Conservation (phyloP, 768 basidiomycete genomes). For the Tephrocybe rancida region DNA sequence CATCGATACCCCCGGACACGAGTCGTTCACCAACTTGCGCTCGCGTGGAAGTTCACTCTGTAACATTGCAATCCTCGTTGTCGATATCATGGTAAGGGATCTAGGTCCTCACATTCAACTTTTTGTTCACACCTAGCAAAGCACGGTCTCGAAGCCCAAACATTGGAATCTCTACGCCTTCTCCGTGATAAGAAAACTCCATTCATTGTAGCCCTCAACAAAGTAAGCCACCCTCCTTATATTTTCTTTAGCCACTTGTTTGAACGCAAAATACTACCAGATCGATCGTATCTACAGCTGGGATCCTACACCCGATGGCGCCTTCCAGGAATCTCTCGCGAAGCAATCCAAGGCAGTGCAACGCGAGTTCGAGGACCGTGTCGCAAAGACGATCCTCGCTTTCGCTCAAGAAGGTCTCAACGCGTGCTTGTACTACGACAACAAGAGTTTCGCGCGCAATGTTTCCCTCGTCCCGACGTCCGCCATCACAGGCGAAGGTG, state of each 20-base stretch:
- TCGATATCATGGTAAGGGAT: constrained; percentile 87
- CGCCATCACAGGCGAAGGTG: constrained; percentile 96
- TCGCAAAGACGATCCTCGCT: constrained; percentile 82
- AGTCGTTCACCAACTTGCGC: constrained; percentile 97
- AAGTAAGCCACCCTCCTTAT: constrained; percentile 46
- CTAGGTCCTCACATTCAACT: not conserved
- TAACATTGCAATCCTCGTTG: constrained; percentile 98
- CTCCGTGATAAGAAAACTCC: constrained; percentile 94
- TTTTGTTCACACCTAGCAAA: constrained; percentile 26
- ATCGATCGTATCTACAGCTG: constrained; percentile 98
- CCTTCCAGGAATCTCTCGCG: constrained; percentile 88
- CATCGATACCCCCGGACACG: constrained; percentile 99
- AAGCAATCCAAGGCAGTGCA: constrained; percentile 79
- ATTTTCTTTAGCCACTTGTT: not conserved
- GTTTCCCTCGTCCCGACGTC: constrained; percentile 98
- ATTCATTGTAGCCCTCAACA: constrained; percentile 98
- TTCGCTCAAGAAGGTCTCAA: constrained; percentile 99
- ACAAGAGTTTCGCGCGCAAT: constrained; percentile 91
- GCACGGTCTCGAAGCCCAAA: constrained; percentile 99
- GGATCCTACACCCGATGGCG: constrained; percentile 88
- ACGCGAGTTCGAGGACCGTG: constrained; percentile 91
- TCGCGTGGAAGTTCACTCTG: constrained; percentile 95
- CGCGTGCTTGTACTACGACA: constrained; percentile 94
- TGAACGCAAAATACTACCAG: constrained; percentile 38
- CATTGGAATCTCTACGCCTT: constrained; percentile 91